A percentile compares a stretch with the other conserved stretches of the same genome.
Evolutionary conservation across 192 early-diverging fungal genomes (phyloP).

Genomic region (Obelidium mucronatum): DNA sequence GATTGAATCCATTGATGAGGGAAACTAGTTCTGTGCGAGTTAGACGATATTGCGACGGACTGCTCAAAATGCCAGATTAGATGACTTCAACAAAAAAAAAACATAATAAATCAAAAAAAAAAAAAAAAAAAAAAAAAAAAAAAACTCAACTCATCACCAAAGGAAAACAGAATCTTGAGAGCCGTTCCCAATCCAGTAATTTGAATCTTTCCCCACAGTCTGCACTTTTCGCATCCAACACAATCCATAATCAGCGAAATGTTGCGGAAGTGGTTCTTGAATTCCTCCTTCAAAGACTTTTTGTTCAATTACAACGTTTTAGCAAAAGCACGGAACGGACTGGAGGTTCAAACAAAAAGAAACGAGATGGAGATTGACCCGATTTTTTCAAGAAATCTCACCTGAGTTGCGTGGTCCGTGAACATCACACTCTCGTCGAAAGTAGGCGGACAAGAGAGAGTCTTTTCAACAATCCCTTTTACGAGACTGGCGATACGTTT

Average conservation of each 20-base stretch:
- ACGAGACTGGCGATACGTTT: slow-evolving; percentile 44
- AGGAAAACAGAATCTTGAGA: slow-evolving; percentile 94
- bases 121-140: slow-evolving; percentile 20
- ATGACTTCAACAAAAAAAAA: neutral
- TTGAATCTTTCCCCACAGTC: slow-evolving; percentile 98
- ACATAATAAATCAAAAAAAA: too few relatives aligned
- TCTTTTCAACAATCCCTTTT: slow-evolving; percentile 60
- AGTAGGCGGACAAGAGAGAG: slow-evolving; percentile 73
- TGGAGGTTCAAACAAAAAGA: too few relatives aligned
- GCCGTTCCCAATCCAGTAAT: slow-evolving; percentile 92
- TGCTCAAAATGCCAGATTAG: slow-evolving; percentile 29
- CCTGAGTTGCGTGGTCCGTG: slow-evolving; percentile 54
- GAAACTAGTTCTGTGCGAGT: slow-evolving; percentile 88
- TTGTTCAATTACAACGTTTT: too few relatives aligned
- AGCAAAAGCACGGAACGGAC: too few relatives aligned
- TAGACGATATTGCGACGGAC: slow-evolving; percentile 61
- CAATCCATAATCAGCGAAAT: slow-evolving; percentile 99
- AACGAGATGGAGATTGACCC: neutral
- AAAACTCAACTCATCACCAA: slow-evolving; percentile 69
- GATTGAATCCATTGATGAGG: slow-evolving; percentile 87
- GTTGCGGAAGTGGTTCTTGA: slow-evolving; percentile 93
- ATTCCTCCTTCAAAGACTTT: slow-evolving; percentile 80
- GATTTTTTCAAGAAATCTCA: slow-evolving; percentile 9
- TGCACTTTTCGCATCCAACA: slow-evolving; percentile 98
- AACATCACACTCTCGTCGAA: slow-evolving; percentile 95